These are phyloP conservation scores for Corymbia calophylla DNA, from an alignment of 441 rosid genomes.

Conservation along the genomic window DNA sequence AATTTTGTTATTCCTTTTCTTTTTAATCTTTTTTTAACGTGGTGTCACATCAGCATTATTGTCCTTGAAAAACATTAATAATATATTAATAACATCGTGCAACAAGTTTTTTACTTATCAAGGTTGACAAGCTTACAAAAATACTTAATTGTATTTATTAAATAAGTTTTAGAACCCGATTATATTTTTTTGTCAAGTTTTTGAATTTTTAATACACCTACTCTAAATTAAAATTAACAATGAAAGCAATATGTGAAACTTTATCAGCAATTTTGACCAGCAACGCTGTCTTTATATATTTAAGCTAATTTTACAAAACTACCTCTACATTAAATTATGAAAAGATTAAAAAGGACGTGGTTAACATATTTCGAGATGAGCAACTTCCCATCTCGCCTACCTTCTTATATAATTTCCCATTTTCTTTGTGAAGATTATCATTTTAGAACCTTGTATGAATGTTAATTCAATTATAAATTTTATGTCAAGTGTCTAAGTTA, in stretches of 20 bases:
- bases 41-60: accelerated
- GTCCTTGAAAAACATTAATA: neutral
- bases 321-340: neutral
- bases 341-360: neutral
- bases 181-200: accelerated
- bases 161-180: accelerated
- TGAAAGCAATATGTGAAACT: neutral
- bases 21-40: neutral
- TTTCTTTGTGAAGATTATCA: neutral
- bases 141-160: neutral
- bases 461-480: no score
- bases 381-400: neutral
- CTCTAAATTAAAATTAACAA: neutral
- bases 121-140: accelerated
- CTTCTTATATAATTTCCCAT: neutral
- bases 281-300: neutral
- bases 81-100: neutral
- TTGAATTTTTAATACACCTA: accelerated
- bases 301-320: neutral
- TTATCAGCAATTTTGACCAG: neutral
- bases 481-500: neutral
- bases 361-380: neutral
- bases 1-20: neutral
- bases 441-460: no score
- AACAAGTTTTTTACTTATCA: neutral